Evolutionary conservation across 331 rosid species (phyloP), one percentile per base, ranked within the genome.

Genomic region (Dryas integrifolia): DNA sequence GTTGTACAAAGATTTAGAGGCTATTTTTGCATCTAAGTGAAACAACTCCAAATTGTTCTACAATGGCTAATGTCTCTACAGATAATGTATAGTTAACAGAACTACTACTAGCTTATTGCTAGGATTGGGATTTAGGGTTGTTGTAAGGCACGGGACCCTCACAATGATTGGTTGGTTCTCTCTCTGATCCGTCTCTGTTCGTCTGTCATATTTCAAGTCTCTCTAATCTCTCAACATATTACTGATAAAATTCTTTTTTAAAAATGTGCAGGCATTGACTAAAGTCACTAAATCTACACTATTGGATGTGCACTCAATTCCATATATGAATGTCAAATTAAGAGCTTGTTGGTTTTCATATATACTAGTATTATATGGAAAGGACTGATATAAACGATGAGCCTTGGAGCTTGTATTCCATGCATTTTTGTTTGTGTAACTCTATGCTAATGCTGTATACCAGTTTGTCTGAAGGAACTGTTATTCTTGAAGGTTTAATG

Each of bases 21-120:
- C 92, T 70, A 94, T 94, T 82, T 94, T 94, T 89, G 86, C 97
- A 63, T 86, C 98, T 71, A 86, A 84, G 80, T 91, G 88, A 90
- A 72, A 73, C 14, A n/a, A 15, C 7, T 53, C 65, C 18, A 21
- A 16, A 5, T 45, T 77, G 72, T 10, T 46, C 56, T 64, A 30
- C 58, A 46, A 6, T 61, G 56, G 70, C 61, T 49, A 39, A 13
- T 21, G 13, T 67, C 72, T 48, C 59, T 1, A 71, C 38, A 58
- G 35, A n/a, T 49, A 15, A 46, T 50, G 15, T 6, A 50, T 50
- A 59, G 65, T 9, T 41, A 49, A 41, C 15, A 38, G 45, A 60
- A 38, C 1, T 6, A 5, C 48, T 5, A 3, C 41, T 59, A 13
- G 44, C 21, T 26, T 9, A 26, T 58, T 58, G 16, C 41, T 6